Evolutionary conservation across 73 alveolate genomes (phyloP).

Genomic region (Paramecium tetraurelia): DNA sequence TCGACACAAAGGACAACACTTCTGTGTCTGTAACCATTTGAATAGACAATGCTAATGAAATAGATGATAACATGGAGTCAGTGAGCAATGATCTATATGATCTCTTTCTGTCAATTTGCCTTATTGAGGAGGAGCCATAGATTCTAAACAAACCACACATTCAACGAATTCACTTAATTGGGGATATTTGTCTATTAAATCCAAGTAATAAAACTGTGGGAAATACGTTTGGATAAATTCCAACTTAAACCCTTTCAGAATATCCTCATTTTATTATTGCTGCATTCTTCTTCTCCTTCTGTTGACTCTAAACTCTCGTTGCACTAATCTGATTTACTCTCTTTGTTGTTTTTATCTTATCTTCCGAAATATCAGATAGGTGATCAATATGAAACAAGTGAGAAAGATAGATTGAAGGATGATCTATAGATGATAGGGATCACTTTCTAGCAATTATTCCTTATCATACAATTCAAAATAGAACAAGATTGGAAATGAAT

Average conservation of each 20-base stretch:
- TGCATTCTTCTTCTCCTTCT: slow-evolving; percentile 7
- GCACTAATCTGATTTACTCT: neutral
- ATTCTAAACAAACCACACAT: slow-evolving; percentile 35
- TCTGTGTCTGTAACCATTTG: slow-evolving; percentile 14
- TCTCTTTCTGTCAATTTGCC: slow-evolving; percentile 1
- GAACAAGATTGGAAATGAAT: neutral
- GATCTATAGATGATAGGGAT: neutral
- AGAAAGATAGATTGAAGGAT: neutral
- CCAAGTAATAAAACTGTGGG: neutral
- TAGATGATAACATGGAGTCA: slow-evolving; percentile 46
- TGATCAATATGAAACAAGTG: neutral
- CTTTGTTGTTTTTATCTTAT: neutral
- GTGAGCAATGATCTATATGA: neutral
- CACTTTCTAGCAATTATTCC: neutral
- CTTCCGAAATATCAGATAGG: neutral
- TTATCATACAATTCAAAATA: slow-evolving; percentile 25
- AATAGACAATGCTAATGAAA: slow-evolving; percentile 41
- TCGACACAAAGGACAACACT: slow-evolving; percentile 36
- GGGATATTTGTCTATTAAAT: slow-evolving; percentile 27
- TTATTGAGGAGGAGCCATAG: neutral
- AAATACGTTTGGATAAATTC: slow-evolving; percentile 6
- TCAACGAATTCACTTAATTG: slow-evolving; percentile 14
- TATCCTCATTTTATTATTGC: neutral
- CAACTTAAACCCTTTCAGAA: neutral
- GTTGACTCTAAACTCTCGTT: neutral